Evolutionary conservation across 2,329 filamentous ascomycete genomes (phyloP), one percentile per base, ranked within the genome.

Genomic region (Beauveria caledonica): DNA sequence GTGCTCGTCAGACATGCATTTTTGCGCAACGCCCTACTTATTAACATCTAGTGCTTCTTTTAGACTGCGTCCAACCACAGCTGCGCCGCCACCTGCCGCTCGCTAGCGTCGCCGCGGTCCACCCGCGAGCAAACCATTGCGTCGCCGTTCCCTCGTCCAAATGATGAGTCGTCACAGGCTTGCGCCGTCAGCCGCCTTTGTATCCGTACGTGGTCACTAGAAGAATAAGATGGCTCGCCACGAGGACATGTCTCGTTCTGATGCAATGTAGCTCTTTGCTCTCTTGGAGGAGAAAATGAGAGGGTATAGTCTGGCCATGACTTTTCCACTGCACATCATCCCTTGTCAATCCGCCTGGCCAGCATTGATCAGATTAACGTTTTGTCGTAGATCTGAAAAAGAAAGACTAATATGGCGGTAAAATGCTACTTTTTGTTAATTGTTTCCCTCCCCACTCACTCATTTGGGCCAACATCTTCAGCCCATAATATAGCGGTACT

Each of bases 111-210:
- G 6, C 8, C 15, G 23, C 23, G 9, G 51, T 33, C 29, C 29
- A 10, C 29, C 29, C 29, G 10, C 11, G 10, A 36, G 49, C 27
- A 27, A 27, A 8, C 42, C 13, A 23, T 54, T 19, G 39, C 52
- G 39, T 45, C 15, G 7, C 40, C 25, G 40, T 42, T 25, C 40
- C 17, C 17, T 15, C 19, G 29, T 48, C 42, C 55, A 58, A 50
- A 44, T 58, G 55, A 58, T 33, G 2, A 21, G 45, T 44, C 45
- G 33, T 58, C 55, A 58, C 55, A 36, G 23, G 55, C 45, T 40
- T 49, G 44, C 54, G 54, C 54, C 44, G 54, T 27, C 23, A 9
- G 27, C 7, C 19, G 23, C 40, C 39, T 27, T 13, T 33, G 29
- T 33, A 33, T 10, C 25, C 11, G 23, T 19, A n/a, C 25, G 23